Percentiles rank a stretch among this genome's conserved stretches.
Evolutionary conservation across 768 basidiomycete genomes (phyloP).

Genomic region (Suillus discolor): DNA sequence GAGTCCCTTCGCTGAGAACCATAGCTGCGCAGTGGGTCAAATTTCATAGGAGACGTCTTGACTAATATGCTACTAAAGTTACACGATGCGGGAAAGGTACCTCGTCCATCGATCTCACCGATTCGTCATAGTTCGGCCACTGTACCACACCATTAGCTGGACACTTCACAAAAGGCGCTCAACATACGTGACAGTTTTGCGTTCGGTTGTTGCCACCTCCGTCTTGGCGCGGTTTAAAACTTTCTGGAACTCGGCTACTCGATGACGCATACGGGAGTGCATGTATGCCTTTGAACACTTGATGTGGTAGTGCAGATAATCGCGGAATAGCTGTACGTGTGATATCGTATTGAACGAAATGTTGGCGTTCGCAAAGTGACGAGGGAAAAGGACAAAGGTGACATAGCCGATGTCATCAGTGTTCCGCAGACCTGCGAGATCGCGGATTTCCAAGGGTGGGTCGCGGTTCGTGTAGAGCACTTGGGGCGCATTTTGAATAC

Average conservation of each 20-base stretch:
- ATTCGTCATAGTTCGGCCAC: slow-evolving; percentile 59
- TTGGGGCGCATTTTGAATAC: slow-evolving; percentile 95
- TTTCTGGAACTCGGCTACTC: slow-evolving; percentile 95
- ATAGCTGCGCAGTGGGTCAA: not conserved
- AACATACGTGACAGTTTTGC: slow-evolving; percentile 86
- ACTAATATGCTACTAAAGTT: slow-evolving; percentile 1
- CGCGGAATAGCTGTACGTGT: slow-evolving; percentile 94
- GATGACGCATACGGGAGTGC: slow-evolving; percentile 94
- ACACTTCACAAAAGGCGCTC: not conserved
- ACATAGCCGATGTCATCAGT: slow-evolving; percentile 94
- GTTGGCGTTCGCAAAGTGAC: slow-evolving; percentile 80
- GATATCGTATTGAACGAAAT: slow-evolving; percentile 83
- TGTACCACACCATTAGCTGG: slow-evolving; percentile 28
- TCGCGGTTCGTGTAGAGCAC: slow-evolving; percentile 94
- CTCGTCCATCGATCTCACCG: slow-evolving; percentile 37
- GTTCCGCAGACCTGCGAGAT: slow-evolving; percentile 77
- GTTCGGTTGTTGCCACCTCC: slow-evolving; percentile 77
- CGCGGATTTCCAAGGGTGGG: slow-evolving; percentile 94
- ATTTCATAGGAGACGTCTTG: not conserved
- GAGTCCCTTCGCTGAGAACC: not conserved
- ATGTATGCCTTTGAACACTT: slow-evolving; percentile 99
- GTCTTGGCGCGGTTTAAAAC: slow-evolving; percentile 96
- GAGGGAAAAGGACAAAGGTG: slow-evolving; percentile 96
- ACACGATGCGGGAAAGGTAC: not conserved
- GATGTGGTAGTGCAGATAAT: slow-evolving; percentile 99